Percentiles rank a stretch among this genome's conserved stretches.
phyloP scores from a whole-genome alignment of 106 monocot genomes.

The Dendrobium nobile region DNA sequence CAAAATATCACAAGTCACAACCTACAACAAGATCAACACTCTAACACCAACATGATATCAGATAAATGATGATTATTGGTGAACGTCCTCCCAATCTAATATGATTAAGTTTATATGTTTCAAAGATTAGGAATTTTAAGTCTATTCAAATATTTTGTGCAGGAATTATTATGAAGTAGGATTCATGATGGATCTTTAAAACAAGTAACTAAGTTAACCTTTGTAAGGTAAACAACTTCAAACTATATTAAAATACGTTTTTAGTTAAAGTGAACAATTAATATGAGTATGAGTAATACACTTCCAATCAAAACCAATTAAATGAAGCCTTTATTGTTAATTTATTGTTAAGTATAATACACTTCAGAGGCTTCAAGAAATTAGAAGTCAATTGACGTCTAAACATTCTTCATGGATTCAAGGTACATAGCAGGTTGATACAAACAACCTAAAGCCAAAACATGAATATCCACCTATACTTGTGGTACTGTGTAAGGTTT shows the following conservation, averaged over 20 bases:
- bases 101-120: no score
- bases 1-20: no score
- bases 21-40: no score
- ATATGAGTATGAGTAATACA: constrained; percentile 1
- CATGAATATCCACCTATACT: neutral
- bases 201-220: neutral
- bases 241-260: neutral
- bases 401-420: neutral
- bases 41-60: no score
- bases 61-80: no score
- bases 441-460: neutral
- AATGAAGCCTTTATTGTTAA: neutral
- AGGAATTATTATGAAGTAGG: no score
- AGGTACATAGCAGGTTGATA: neutral
- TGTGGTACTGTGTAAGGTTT: neutral
- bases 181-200: neutral
- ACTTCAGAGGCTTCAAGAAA: neutral
- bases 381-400: neutral
- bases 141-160: neutral
- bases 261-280: neutral
- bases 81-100: no score
- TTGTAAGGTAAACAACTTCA: neutral
- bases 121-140: neutral
- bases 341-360: neutral
- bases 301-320: neutral